Evolutionary conservation across 2,329 filamentous ascomycete genomes (phyloP).

Genomic region (Monosporascus sp.): DNA sequence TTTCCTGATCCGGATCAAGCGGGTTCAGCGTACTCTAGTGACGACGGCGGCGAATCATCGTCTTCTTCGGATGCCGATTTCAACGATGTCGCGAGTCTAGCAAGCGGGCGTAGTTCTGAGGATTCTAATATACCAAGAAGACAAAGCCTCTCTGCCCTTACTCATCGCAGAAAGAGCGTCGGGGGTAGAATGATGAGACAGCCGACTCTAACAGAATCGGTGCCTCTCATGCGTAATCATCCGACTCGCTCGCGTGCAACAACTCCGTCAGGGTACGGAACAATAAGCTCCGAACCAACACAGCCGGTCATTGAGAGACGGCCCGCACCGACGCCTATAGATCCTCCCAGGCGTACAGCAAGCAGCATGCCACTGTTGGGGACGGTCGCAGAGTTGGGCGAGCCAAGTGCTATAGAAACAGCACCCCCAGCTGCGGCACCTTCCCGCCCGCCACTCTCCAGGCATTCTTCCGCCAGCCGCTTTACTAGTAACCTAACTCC

Average conservation of each 20-base stretch:
- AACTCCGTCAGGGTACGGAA: conserved; percentile 20
- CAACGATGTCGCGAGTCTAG: conserved; percentile 32
- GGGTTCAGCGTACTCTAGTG: conserved; percentile 12
- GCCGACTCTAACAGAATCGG: conserved; percentile 21
- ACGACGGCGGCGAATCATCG: conserved; percentile 15
- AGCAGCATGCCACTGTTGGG: conserved; percentile 7
- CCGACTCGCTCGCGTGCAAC: conserved; percentile 3
- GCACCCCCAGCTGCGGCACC: conserved; percentile 13
- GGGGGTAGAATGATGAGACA: conserved; percentile 31
- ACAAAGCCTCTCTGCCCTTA: conserved; percentile 17
- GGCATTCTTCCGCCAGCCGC: conserved; percentile 50
- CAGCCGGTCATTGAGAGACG: conserved; percentile 1
- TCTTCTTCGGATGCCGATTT: conserved; percentile 26
- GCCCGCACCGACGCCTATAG: conserved; percentile 8
- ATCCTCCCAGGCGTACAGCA: conserved; percentile 5
- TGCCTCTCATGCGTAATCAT: conserved; percentile 10
- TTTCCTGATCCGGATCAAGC: conserved; percentile 32
- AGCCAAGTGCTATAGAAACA: neutral
- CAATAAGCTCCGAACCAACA: conserved; percentile 8
- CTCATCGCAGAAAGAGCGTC: conserved; percentile 33
- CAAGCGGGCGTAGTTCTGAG: conserved; percentile 36
- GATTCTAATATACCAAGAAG: conserved; percentile 27
- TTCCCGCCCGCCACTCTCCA: conserved; percentile 42
- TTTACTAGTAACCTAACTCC: conserved; percentile 73
- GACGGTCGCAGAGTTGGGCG: conserved; percentile 2